Base-by-base conservation (phyloP, 2,329 filamentous ascomycete species). In the Aspergillus terreus region DNA sequence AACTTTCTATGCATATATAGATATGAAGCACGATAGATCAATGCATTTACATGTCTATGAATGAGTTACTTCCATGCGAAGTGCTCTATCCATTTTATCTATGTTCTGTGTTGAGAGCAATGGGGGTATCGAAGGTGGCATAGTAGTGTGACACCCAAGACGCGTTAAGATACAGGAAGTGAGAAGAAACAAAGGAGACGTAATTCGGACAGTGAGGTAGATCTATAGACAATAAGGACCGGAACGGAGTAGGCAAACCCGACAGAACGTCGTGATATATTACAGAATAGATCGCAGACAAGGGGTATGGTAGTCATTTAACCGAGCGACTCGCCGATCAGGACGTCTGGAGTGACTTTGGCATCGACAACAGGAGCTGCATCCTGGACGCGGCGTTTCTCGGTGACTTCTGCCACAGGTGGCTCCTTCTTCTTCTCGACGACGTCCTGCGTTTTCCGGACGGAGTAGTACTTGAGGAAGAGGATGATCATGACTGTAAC, bases 401-500 rank as follows among this genome's bases (percentile, higher is more conserved):
- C 64, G 14, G 58, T 57, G 23, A 55, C 49, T 54, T 71, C 65
- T 49, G 68, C 70, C 6, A 58, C 53, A 4, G 60, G 64, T 21
- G 64, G 59, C 63, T 67, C 59, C 63, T 65, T 67, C 47, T 70
- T 69, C 56, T 65, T 63, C 43, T 69, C 59, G 27, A 68, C 62
- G 38, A 63, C 63, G 40, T 69, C 68, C 19, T 70, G 67, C 9
- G 64, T 57, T 54, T 70, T 67, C 46, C 65, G 72, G 45, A 67
- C 68, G 3, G 73, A 76, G 47, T 72, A 70, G 57, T 75, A 73
- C 45, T 75, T 75, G 44, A 78, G 64, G 46, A 76, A 74, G 10
- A 73, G 58, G 33, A 78, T 74, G 25, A 76, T 76, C 71, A 78
- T 76, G 55, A 74, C 75, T 78, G 46, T 0, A 23, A 11, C 1